A percentile compares a stretch with the other conserved stretches of the same genome.
These are phyloP conservation scores for Pneumocystis sp. DNA, from an alignment of 1,139 yeast species.

Conservation along the genomic window DNA sequence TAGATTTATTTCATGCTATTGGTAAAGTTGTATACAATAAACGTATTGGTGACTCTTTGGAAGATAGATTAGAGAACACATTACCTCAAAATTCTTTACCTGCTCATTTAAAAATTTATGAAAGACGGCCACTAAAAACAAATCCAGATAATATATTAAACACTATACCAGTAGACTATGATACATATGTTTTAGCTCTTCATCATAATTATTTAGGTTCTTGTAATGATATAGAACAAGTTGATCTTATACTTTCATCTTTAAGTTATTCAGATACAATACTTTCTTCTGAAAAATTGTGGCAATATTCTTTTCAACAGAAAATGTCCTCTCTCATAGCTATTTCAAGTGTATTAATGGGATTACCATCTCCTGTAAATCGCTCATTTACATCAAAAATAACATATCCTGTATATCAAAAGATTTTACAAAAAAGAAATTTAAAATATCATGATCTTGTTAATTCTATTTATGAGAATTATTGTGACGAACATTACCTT, in stretches of 20 bases:
- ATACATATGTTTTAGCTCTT: slow-evolving; percentile 6
- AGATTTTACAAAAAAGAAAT: not conserved
- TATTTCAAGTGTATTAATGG: not conserved
- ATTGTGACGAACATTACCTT: not conserved
- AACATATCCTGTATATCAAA: not conserved
- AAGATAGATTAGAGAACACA: not conserved
- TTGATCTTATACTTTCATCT: slow-evolving; percentile 2
- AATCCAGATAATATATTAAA: slow-evolving; percentile 2
- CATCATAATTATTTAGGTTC: slow-evolving; percentile 9
- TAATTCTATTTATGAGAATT: not conserved
- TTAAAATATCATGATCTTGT: not conserved
- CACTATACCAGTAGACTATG: slow-evolving; percentile 3
- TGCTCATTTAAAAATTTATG: not conserved
- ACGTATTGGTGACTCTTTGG: slow-evolving; percentile 5
- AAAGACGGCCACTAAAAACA: slow-evolving; percentile 1
- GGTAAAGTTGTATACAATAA: slow-evolving; percentile 26
- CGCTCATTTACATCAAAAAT: not conserved
- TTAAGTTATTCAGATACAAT: slow-evolving; percentile 4
- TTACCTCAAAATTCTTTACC: not conserved
- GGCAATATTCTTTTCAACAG: not conserved
- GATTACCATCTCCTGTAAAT: slow-evolving; percentile 1
- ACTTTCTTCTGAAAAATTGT: not conserved
- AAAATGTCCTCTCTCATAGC: not conserved
- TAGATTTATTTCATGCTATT: slow-evolving; percentile 28
- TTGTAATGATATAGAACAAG: not conserved